Conservation (phyloP, 179 eudicot species). For the Silene coronaria region DNA sequence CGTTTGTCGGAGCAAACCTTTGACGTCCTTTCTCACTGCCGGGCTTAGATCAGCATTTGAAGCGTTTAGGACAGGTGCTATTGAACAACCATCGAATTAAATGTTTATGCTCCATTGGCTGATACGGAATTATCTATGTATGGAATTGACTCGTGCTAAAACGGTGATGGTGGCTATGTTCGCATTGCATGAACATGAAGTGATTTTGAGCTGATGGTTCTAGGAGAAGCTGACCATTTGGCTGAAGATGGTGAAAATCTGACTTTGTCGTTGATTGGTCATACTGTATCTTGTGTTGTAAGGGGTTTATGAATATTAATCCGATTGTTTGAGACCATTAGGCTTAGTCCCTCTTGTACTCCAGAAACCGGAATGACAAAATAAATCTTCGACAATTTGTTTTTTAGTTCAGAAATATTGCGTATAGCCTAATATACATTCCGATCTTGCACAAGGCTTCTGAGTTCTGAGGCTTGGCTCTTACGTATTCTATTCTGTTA, state of each 20-base stretch:
- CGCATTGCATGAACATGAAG: neutral
- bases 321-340: neutral
- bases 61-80: neutral
- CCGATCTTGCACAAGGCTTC: neutral
- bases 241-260: conserved; percentile 3
- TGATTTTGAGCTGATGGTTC: neutral
- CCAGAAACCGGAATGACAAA: conserved; percentile 6
- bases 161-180: neutral
- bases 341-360: neutral
- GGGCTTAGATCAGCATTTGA: conserved; percentile 12
- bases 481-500: too few species aligned
- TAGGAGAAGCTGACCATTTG: neutral
- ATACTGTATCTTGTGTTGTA: conserved; percentile 12
- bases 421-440: neutral
- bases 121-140: neutral
- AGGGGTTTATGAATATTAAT: neutral
- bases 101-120: neutral
- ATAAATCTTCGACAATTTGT: neutral
- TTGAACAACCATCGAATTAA: neutral
- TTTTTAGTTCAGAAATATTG: neutral
- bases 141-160: neutral
- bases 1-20: neutral
- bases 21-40: neutral
- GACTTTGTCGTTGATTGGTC: conserved; percentile 1
- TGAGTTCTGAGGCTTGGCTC: too few species aligned